These are phyloP conservation scores for Actinomucor elegans DNA, from an alignment of 371 early-diverging fungal species.

Conservation along the genomic window DNA sequence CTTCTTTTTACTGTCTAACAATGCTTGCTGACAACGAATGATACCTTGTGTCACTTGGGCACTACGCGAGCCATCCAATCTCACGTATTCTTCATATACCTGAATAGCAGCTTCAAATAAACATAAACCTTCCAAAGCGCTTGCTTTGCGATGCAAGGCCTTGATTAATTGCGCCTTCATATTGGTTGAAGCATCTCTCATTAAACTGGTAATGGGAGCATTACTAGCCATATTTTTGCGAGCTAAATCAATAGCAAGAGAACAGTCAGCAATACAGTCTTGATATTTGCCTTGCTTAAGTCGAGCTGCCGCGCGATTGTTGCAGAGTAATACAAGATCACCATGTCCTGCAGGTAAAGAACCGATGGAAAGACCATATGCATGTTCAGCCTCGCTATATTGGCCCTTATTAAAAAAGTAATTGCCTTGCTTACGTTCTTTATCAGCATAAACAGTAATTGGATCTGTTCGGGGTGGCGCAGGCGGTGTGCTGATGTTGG, in stretches of 20 bases:
- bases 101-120: conserved; percentile 73
- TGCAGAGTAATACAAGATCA: conserved; percentile 64
- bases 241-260: conserved; percentile 11
- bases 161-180: conserved; percentile 17
- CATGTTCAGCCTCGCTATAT: conserved; percentile 76
- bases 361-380: conserved; percentile 73
- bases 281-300: conserved; percentile 86
- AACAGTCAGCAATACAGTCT: conserved; percentile 67
- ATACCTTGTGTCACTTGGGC: conserved; percentile 51
- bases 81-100: conserved; percentile 66
- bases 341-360: conserved; percentile 61
- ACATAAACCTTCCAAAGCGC: conserved; percentile 80
- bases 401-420: conserved; percentile 86
- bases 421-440: conserved; percentile 72
- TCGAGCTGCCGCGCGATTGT: conserved; percentile 88
- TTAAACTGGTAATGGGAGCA: conserved; percentile 40
- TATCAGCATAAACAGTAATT: conserved; percentile 20
- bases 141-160: conserved; percentile 59
- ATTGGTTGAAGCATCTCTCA: not conserved
- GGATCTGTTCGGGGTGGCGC: conserved; percentile 15
- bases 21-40: conserved; percentile 35
- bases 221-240: conserved; percentile 4
- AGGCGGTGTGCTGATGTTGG: conserved; percentile 4
- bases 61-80: conserved; percentile 42
- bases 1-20: conserved; percentile 9